Percentiles rank a stretch among this genome's conserved stretches.
Conservation (phyloP, 2,329 filamentous ascomycete genomes). For the Fusarium sp. region DNA sequence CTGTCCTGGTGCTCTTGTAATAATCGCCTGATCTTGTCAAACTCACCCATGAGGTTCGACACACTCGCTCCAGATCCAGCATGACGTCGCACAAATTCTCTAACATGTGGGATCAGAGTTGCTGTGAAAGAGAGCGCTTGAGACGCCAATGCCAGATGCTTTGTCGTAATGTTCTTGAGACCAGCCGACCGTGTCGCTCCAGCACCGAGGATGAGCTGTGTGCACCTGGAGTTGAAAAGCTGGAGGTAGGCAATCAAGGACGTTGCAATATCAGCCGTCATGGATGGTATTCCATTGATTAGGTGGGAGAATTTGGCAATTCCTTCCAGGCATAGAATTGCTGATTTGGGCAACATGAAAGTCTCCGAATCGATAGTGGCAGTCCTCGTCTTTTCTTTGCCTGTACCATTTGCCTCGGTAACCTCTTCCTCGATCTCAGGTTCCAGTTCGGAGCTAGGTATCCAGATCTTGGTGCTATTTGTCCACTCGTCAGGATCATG, state of each 20-base stretch:
- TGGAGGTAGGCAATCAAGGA: slow-evolving; percentile 88
- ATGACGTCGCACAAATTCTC: slow-evolving; percentile 90
- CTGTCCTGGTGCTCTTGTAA: slow-evolving; percentile 91
- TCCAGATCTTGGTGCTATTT: slow-evolving; percentile 70
- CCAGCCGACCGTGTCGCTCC: slow-evolving; percentile 91
- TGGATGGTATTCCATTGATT: slow-evolving; percentile 86
- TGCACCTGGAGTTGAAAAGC: slow-evolving; percentile 94
- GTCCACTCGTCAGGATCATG: slow-evolving; percentile 77
- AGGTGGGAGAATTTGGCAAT: slow-evolving; percentile 87
- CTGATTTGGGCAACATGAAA: slow-evolving; percentile 88
- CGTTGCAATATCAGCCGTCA: slow-evolving; percentile 84
- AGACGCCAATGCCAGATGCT: slow-evolving; percentile 91
- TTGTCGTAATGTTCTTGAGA: slow-evolving; percentile 95
- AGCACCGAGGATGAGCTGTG: slow-evolving; percentile 95
- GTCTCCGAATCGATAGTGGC: slow-evolving; percentile 87
- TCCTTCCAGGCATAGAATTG: slow-evolving; percentile 82
- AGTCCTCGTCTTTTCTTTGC: slow-evolving; percentile 75
- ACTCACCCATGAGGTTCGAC: slow-evolving; percentile 79
- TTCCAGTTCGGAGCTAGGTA: slow-evolving; percentile 59
- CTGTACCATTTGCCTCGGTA: slow-evolving; percentile 62
- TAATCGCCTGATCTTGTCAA: slow-evolving; percentile 86
- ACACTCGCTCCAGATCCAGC: slow-evolving; percentile 65
- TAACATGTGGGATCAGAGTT: slow-evolving; percentile 86
- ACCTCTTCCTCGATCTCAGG: slow-evolving; percentile 52
- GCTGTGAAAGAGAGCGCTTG: slow-evolving; percentile 91